Conservation (phyloP, 176 grass and related monocot genomes). For the Avena sativa region DNA sequence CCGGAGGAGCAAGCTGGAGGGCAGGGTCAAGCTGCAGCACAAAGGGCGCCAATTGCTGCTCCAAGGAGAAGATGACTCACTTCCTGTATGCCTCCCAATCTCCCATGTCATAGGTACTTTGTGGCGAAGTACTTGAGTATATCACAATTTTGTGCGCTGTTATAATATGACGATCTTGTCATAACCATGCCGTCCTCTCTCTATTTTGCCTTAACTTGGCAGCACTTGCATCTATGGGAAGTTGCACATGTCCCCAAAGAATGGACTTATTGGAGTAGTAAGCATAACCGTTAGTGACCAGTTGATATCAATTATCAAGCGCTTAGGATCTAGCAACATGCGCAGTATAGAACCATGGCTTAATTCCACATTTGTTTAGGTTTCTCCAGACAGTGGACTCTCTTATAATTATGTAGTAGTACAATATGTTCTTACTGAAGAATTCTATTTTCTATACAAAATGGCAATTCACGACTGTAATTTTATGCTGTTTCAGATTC, state of each 20-base stretch:
- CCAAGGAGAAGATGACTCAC: constrained; percentile 74
- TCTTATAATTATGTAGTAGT: not conserved
- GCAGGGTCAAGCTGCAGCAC: constrained; percentile 65
- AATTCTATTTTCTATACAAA: not conserved
- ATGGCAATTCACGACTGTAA: not conserved
- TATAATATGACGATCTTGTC: not conserved
- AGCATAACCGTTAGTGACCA: not conserved
- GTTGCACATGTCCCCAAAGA: not conserved
- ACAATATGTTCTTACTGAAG: not conserved
- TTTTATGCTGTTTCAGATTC: constrained; percentile 14
- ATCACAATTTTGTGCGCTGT: not conserved
- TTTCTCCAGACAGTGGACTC: not conserved
- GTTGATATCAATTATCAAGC: not conserved
- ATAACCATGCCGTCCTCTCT: not conserved
- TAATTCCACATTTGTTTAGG: not conserved
- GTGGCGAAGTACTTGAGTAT: not conserved
- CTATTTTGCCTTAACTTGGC: not conserved
- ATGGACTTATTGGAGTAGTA: not conserved
- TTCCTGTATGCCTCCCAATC: constrained; percentile 19
- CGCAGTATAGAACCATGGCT: not conserved
- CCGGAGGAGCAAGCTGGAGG: constrained; percentile 69
- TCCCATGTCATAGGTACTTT: constrained; percentile 45
- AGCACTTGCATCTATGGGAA: not conserved
- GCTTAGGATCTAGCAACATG: not conserved
- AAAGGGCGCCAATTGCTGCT: constrained; percentile 66